Evolutionary conservation across 2,329 filamentous ascomycete species (phyloP), one percentile per base, ranked within the genome.

Genomic region (Alternaria novae-zelandiae): DNA sequence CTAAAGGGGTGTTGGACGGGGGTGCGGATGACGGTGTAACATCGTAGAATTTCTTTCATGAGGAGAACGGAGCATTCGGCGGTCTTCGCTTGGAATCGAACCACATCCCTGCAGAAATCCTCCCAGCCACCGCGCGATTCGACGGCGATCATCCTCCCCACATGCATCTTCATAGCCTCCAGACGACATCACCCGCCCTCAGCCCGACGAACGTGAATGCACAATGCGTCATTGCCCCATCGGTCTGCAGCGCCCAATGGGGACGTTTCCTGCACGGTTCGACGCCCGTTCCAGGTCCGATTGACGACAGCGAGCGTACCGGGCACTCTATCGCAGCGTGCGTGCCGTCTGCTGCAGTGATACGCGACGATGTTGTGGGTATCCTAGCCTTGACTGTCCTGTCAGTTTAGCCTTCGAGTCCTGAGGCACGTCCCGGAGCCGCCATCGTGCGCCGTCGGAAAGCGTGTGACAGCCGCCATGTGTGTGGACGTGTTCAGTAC

Each of bases 21-120:
- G 67, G 55, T 56, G 59, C 49, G 61, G 63, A 57, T 67, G 63
- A 67, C 67, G 62, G 76, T 77, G 74, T 70, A 75, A 75, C 74
- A 67, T 77, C 70, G 75, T 78, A 75, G 75, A 75, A 74, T 74
- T 74, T 72, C 70, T 57, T 65, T 71, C 69, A 64, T 61, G 54
- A 65, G 60, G 69, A 58, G 71, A 60, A 66, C 60, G 59, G 68
- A 47, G 67, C 69, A 63, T 44, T 58, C 45, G 59, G 68, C 65
- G 73, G 69, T 59, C 70, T 61, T 63, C 41, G 64, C 64, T 55
- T 45, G 51, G 36, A 54, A 36, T 53, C 26, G 45, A 41, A 13
- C 44, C 11, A 28, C 44, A 65, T 65, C 70, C 70, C 61, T 64
- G 71, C 61, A 65, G 63, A 70, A 72, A 71, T 70, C 49, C 66